Evolutionary conservation across 345 rosid genomes (phyloP).

Genomic region (Camelina neglecta): DNA sequence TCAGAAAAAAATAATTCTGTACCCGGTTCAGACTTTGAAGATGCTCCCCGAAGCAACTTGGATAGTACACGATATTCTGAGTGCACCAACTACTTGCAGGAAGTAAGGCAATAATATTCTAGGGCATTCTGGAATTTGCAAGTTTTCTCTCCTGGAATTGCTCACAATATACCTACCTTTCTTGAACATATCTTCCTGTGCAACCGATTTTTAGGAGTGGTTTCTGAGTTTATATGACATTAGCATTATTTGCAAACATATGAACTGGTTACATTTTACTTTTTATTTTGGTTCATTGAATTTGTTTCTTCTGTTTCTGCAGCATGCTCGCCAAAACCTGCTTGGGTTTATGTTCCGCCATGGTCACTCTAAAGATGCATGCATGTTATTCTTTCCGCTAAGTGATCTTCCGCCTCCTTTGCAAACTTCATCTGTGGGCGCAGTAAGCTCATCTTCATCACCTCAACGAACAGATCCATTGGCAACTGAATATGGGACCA

Average conservation of each 20-base stretch:
- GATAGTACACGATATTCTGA: conserved; percentile 77
- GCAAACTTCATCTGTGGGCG: conserved; percentile 65
- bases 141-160: conserved; percentile 18
- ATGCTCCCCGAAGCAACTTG: conserved; percentile 88
- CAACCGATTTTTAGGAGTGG: conserved; percentile 10
- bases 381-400: conserved; percentile 82
- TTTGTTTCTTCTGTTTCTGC: conserved; percentile 46
- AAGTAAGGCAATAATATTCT: conserved; percentile 55
- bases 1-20: conserved; percentile 58
- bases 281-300: background rate
- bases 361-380: conserved; percentile 82
- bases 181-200: background rate
- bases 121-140: conserved; percentile 23
- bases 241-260: conserved; percentile 29
- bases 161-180: conserved; percentile 19
- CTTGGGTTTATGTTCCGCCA: conserved; percentile 90
- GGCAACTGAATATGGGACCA: conserved; percentile 90
- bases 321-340: conserved; percentile 91
- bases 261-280: conserved; percentile 19
- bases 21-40: conserved; percentile 61
- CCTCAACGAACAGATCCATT: conserved; percentile 93
- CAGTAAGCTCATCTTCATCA: conserved; percentile 68
- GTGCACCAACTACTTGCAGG: conserved; percentile 84
- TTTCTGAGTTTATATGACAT: conserved; percentile 18
- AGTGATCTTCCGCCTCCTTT: conserved; percentile 73